These are phyloP conservation scores for Pilasporangium apinafurcum DNA, from an alignment of 352 stramenopile genomes.

Conservation along the genomic window DNA sequence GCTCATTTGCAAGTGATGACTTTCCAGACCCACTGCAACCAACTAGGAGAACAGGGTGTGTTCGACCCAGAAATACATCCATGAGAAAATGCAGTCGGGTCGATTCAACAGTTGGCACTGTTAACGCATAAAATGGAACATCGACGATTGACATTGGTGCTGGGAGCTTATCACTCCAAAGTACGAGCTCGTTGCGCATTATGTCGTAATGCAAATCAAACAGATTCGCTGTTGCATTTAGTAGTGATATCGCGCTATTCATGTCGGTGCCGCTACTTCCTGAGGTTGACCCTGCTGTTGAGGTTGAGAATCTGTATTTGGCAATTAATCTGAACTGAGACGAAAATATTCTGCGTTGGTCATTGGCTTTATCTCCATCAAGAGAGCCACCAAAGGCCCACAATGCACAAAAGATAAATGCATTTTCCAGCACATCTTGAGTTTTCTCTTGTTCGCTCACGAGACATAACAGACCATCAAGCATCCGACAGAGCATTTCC, in stretches of 20 bases:
- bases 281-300: background rate
- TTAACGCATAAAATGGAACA: slow-evolving; percentile 46
- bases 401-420: slow-evolving; percentile 93
- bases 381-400: slow-evolving; percentile 96
- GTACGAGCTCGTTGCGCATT: slow-evolving; percentile 62
- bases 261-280: no score
- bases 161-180: slow-evolving; percentile 70
- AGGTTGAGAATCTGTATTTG: slow-evolving; percentile 61
- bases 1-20: slow-evolving; percentile 68
- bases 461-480: slow-evolving; percentile 87
- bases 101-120: slow-evolving; percentile 76
- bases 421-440: slow-evolving; percentile 88
- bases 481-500: slow-evolving; percentile 88
- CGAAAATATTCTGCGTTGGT: slow-evolving; percentile 56
- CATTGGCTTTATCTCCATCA: slow-evolving; percentile 74
- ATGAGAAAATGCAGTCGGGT: slow-evolving; percentile 61
- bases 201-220: slow-evolving; percentile 84
- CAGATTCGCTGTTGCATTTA: slow-evolving; percentile 24
- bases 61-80: slow-evolving; percentile 36
- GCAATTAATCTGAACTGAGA: slow-evolving; percentile 47
- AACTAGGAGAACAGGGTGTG: slow-evolving; percentile 67
- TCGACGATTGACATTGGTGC: slow-evolving; percentile 21
- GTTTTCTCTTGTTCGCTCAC: slow-evolving; percentile 82
- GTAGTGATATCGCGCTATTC: background rate
- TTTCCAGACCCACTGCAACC: slow-evolving; percentile 84